Conservation (phyloP, 2,329 filamentous ascomycete species). For the Ascochyta fabae region DNA sequence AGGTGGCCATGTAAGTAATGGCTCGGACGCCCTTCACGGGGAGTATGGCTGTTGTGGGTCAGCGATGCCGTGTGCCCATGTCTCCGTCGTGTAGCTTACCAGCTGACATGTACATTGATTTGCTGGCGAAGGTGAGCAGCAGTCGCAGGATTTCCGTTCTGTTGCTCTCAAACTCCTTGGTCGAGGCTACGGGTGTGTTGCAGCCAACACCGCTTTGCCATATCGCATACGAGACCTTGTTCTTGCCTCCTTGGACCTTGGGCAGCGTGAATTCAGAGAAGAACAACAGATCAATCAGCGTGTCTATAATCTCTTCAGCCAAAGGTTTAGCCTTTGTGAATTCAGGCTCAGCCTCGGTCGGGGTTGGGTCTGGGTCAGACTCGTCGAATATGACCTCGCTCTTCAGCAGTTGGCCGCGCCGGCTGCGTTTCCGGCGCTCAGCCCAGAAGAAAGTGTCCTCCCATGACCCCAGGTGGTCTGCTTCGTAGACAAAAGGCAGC, state of each 20-base stretch:
- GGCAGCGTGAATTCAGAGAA: constrained; percentile 89
- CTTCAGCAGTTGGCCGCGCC: constrained; percentile 54
- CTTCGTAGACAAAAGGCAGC: constrained; percentile 90
- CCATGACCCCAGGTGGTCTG: constrained; percentile 81
- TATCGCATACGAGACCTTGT: constrained; percentile 89
- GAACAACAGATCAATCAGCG: constrained; percentile 87
- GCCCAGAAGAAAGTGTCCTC: constrained; percentile 95
- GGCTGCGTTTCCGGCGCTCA: constrained; percentile 67
- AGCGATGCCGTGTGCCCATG: neutral
- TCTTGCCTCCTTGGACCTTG: constrained; percentile 70
- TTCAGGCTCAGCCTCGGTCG: constrained; percentile 60
- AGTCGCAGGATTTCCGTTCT: constrained; percentile 87
- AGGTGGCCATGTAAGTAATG: constrained; percentile 87
- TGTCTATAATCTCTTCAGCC: constrained; percentile 91
- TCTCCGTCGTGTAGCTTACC: constrained; percentile 52
- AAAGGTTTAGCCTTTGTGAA: constrained; percentile 86
- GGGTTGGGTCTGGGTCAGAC: constrained; percentile 60
- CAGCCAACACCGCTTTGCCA: constrained; percentile 99
- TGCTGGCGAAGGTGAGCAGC: constrained; percentile 83
- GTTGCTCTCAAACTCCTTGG: constrained; percentile 91
- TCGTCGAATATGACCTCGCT: constrained; percentile 86
- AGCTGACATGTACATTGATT: constrained; percentile 91
- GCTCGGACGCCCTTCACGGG: constrained; percentile 83
- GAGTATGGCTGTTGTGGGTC: constrained; percentile 60
- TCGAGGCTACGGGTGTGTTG: constrained; percentile 85